Evolutionary conservation across 352 stramenopile species (phyloP).

Genomic region (Discostella stelligera): DNA sequence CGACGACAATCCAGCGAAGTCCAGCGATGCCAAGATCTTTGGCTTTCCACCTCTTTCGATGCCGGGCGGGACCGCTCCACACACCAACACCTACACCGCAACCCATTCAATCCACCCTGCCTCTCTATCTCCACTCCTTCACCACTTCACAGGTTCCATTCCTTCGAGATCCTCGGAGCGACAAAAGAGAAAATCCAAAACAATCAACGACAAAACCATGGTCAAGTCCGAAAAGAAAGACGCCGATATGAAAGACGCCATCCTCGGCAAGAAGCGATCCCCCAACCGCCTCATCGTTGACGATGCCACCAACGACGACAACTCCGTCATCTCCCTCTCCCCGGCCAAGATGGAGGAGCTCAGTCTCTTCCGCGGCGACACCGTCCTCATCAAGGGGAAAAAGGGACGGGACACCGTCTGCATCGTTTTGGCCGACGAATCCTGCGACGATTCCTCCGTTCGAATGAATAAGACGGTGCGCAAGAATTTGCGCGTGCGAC

Average conservation of each 20-base stretch:
- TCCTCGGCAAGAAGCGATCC: constrained; percentile 91
- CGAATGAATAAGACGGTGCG: constrained; percentile 99
- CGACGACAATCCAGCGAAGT: neutral
- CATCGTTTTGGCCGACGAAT: constrained; percentile 95
- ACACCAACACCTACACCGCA: no score
- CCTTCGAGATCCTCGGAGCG: no score
- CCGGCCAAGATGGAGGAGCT: constrained; percentile 97
- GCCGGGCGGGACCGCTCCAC: no score
- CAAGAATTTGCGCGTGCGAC: constrained; percentile 97
- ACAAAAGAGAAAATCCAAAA: no score
- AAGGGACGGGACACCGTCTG: constrained; percentile 97
- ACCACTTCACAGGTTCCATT: no score
- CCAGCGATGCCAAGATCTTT: neutral
- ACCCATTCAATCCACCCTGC: no score
- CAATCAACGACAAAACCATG: constrained; percentile 14
- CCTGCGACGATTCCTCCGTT: constrained; percentile 94
- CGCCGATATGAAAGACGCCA: constrained; percentile 80
- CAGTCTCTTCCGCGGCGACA: constrained; percentile 98
- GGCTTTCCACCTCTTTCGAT: neutral
- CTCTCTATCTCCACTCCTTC: no score
- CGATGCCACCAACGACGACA: constrained; percentile 95
- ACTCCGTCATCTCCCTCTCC: constrained; percentile 89
- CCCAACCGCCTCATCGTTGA: constrained; percentile 98
- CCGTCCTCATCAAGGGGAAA: constrained; percentile 99
- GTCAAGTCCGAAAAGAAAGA: constrained; percentile 60